phyloP scores from a whole-genome alignment of 306 rosid genomes.

The Coriaria nepalensis region DNA sequence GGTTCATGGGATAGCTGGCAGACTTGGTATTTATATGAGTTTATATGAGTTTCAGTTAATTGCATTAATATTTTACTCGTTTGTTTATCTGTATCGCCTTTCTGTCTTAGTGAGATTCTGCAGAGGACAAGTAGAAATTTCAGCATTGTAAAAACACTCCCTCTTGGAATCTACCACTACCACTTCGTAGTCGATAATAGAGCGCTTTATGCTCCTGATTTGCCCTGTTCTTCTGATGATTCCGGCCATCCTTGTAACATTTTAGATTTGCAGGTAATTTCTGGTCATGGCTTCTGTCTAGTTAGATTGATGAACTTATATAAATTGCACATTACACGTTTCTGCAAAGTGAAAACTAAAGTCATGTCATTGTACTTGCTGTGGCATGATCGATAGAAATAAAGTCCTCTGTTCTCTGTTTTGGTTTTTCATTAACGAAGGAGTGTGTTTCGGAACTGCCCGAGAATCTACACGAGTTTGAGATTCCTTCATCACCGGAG shows the following conservation, averaged over 20 bases:
- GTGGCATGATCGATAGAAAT: no score
- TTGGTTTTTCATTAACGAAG: constrained; percentile 13
- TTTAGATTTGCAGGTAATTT: constrained; percentile 48
- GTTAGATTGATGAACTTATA: no score
- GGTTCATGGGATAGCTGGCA: constrained; percentile 94
- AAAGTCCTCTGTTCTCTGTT: constrained; percentile 4
- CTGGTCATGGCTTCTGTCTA: background rate
- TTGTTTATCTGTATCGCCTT: constrained; percentile 4
- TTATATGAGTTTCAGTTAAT: background rate
- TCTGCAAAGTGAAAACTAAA: no score
- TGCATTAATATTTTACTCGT: background rate
- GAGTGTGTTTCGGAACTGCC: constrained; percentile 37
- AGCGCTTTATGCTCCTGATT: constrained; percentile 42
- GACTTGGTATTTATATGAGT: constrained; percentile 20
- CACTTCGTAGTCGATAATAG: constrained; percentile 48
- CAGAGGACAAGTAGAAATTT: constrained; percentile 18
- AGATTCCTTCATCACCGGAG: constrained; percentile 65
- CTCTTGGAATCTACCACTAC: constrained; percentile 36
- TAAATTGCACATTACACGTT: no score
- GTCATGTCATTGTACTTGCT: no score
- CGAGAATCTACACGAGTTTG: constrained; percentile 27
- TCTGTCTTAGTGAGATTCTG: constrained; percentile 38
- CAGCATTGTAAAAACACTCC: constrained; percentile 27
- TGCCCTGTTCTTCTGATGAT: constrained; percentile 23
- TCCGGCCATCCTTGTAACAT: constrained; percentile 39